Evolutionary conservation across 2,329 filamentous ascomycete species (phyloP), one percentile per base, ranked within the genome.

Genomic region (Myriosclerotinia scirpicola): DNA sequence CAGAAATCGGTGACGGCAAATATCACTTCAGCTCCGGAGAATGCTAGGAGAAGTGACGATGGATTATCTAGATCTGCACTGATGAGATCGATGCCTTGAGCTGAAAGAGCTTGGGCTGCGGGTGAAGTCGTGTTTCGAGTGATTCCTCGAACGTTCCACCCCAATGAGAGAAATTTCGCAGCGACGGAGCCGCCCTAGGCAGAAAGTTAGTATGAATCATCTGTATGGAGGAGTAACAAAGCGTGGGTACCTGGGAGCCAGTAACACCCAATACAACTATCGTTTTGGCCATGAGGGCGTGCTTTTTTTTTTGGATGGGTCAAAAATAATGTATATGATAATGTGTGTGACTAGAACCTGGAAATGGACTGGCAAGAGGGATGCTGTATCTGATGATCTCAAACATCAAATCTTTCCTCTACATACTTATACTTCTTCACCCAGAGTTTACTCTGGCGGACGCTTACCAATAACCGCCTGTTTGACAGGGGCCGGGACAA

Each of bases 131-230:
- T 82, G 6, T 44, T 78, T n/a, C 82, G 79, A 4, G 82, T 84
- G 66, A 34, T 34, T 1, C 30, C 82, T 2, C 81, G 80, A 55
- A 84, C 76, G 36, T 75, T 77, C 76, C 79, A 84, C 55, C 79
- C 74, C 40, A 78, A 76, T 71, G 82, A 76, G 67, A 83, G 79
- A 68, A 84, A 77, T 62, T 77, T 75, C 3, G 73, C 68, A 65
- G 83, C 76, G 40, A 84, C 80, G 40, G 81, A 82, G 46, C 79
- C 79, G 53, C 82, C 83, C 72, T 85, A 17, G 26, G 15, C 6
- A 30, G 17, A 7, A 22, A 14, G 8, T 44, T 15, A 63, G 36
- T 20, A 17, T 44, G 9, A 5, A 8, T 9, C 2, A 54, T 34
- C 36, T 7, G 5, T 34, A 38, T 38, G 11, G 11, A 26, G 34